phyloP scores from a whole-genome alignment of 768 basidiomycete genomes.

The Lactarius akahatsu region DNA sequence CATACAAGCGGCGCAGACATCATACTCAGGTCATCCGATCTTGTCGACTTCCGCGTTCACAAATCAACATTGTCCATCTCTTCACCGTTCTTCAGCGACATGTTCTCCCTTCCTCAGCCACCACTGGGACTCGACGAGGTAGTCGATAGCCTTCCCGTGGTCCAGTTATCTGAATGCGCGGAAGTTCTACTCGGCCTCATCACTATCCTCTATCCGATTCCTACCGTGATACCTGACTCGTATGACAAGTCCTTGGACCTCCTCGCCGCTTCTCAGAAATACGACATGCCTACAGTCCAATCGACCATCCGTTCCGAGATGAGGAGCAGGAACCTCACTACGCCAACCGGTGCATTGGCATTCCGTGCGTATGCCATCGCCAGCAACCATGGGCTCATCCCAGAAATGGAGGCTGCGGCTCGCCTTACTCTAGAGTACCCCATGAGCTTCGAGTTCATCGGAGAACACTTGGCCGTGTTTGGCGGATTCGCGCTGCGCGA shows the following conservation, averaged over 20 bases:
- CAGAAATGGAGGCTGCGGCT: constrained; percentile 9
- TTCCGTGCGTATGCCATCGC: constrained; percentile 28
- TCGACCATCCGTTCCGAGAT: constrained; percentile 6
- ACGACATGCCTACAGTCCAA: constrained; percentile 1
- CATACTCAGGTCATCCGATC: constrained; percentile 16
- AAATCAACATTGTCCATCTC: constrained; percentile 11
- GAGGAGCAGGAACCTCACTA: neutral
- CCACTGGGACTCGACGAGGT: neutral
- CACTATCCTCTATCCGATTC: constrained; percentile 20
- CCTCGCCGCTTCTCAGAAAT: constrained; percentile 30
- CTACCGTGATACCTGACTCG: constrained; percentile 9
- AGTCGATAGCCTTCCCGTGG: constrained; percentile 10
- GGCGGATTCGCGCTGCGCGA: constrained; percentile 11
- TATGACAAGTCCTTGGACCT: constrained; percentile 12
- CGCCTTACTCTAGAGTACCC: constrained; percentile 12
- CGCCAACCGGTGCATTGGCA: constrained; percentile 9
- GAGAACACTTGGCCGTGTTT: constrained; percentile 2
- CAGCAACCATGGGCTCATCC: constrained; percentile 11
- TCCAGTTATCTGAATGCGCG: constrained; percentile 13
- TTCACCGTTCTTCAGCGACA: constrained; percentile 21
- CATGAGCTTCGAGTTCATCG: constrained; percentile 18
- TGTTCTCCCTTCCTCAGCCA: constrained; percentile 27
- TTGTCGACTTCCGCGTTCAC: constrained; percentile 20
- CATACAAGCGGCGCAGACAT: neutral
- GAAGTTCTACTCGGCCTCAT: constrained; percentile 13